Evolutionary conservation across 768 basidiomycete genomes (phyloP).

Genomic region (Boletus coccyginus): DNA sequence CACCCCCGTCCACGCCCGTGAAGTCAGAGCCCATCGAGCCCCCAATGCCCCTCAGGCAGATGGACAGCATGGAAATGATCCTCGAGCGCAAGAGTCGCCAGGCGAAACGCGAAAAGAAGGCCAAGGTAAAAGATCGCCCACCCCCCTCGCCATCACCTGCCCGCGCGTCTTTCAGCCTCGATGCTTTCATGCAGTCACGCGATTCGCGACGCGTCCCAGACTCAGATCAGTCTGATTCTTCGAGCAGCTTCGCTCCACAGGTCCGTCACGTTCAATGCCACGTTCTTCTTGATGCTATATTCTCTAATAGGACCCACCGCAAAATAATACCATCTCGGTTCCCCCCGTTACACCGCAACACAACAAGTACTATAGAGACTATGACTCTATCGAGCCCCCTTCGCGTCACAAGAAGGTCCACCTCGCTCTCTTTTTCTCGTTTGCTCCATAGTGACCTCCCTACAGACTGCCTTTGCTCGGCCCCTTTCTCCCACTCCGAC

Average conservation of each 20-base stretch:
- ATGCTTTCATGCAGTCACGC: slow-evolving; percentile 55
- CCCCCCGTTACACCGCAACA: slow-evolving; percentile 58
- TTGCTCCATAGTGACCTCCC: background rate
- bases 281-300: slow-evolving; percentile 21
- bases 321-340: slow-evolving; percentile 27
- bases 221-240: slow-evolving; percentile 31
- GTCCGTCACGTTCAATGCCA: slow-evolving; percentile 34
- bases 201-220: slow-evolving; percentile 43
- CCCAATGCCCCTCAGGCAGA: slow-evolving; percentile 49
- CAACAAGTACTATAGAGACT: slow-evolving; percentile 56
- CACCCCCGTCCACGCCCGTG: slow-evolving; percentile 56
- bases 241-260: slow-evolving; percentile 32
- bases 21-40: slow-evolving; percentile 60
- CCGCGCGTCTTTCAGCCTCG: slow-evolving; percentile 43
- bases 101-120: slow-evolving; percentile 48
- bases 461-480: slow-evolving; percentile 29
- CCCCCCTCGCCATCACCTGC: slow-evolving; percentile 53
- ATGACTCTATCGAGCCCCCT: slow-evolving; percentile 31
- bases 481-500: slow-evolving; percentile 47
- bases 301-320: slow-evolving; percentile 22
- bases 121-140: slow-evolving; percentile 48
- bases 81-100: slow-evolving; percentile 67
- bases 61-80: slow-evolving; percentile 75
- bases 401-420: slow-evolving; percentile 31
- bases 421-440: background rate